Percentiles rank a stretch among this genome's conserved stretches.
Conservation (phyloP, 768 basidiomycete species). For the Leucocoprinus leucothites region DNA sequence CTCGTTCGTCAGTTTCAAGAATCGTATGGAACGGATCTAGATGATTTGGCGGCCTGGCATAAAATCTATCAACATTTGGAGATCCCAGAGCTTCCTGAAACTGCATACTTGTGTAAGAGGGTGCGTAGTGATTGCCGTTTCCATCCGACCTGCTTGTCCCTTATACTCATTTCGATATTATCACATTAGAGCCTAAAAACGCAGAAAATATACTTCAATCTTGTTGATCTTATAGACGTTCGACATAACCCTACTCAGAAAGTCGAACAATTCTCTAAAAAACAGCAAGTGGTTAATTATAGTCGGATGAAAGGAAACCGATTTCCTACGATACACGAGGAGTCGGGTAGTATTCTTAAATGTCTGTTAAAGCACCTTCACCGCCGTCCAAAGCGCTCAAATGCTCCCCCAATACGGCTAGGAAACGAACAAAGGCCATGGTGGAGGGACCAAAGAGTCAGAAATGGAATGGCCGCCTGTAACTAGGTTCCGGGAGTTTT, state of each 20-base stretch:
- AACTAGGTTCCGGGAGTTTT: too few relatives aligned
- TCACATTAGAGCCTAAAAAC: slow-evolving; percentile 25
- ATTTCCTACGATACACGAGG: slow-evolving; percentile 28
- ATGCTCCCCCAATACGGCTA: too few relatives aligned
- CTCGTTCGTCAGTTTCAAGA: slow-evolving; percentile 30
- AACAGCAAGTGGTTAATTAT: slow-evolving; percentile 28
- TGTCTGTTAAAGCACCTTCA: too few relatives aligned
- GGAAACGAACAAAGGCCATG: too few relatives aligned
- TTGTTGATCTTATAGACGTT: slow-evolving; percentile 34
- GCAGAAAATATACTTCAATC: slow-evolving; percentile 27
- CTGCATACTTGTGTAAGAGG: slow-evolving; percentile 23
- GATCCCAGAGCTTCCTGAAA: slow-evolving; percentile 21
- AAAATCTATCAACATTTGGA: slow-evolving; percentile 23
- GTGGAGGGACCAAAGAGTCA: too few relatives aligned
- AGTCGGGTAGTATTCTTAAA: slow-evolving; percentile 21
- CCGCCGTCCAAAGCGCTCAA: too few relatives aligned
- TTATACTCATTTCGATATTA: not conserved
- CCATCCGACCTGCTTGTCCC: not conserved
- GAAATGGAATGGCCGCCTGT: too few relatives aligned
- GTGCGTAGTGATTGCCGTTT: not conserved
- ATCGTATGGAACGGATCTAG: slow-evolving; percentile 29
- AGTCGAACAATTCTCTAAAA: slow-evolving; percentile 20
- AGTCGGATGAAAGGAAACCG: slow-evolving; percentile 21
- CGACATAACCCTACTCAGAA: slow-evolving; percentile 9
- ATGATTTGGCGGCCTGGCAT: slow-evolving; percentile 27